Conservation (phyloP, 768 basidiomycete species). For the Boletus vinaceobasis region DNA sequence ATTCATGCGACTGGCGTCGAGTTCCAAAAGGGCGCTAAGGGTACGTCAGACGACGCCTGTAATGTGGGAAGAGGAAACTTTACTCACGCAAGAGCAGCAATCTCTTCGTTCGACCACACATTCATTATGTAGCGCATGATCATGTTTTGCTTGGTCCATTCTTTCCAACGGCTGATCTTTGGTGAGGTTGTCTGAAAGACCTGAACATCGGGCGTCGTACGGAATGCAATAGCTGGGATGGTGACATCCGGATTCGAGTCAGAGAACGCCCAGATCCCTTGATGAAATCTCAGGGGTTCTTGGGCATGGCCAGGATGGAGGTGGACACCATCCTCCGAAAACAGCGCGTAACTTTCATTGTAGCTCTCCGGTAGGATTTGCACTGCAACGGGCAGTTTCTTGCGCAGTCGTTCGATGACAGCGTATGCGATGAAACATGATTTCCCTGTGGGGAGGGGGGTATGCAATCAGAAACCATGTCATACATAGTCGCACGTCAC, state of each 20-base stretch:
- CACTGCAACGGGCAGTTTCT: not conserved
- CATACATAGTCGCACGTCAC: not conserved
- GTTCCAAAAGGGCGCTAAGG: not conserved
- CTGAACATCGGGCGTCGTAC: not conserved
- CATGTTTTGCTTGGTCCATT: slow-evolving; percentile 3
- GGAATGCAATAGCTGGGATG: not conserved
- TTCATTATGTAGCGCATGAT: slow-evolving; percentile 3
- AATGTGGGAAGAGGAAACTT: not conserved
- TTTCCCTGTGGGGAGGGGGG: not conserved
- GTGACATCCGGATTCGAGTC: slow-evolving; percentile 1
- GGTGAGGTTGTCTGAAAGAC: slow-evolving; percentile 6
- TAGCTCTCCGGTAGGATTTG: not conserved
- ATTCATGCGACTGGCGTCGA: not conserved
- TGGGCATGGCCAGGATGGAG: not conserved
- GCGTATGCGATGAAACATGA: slow-evolving; percentile 8
- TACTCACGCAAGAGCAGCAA: slow-evolving; percentile 3
- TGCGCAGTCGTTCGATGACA: slow-evolving; percentile 2
- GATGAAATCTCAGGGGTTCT: not conserved
- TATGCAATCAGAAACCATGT: not conserved
- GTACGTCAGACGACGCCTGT: not conserved
- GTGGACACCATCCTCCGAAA: not conserved
- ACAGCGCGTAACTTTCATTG: not conserved
- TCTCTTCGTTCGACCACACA: not conserved
- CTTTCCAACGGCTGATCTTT: not conserved
- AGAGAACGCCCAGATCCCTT: slow-evolving; percentile 1